Evolutionary conservation across 164 flowering plant genomes (phyloP).

Genomic region (Vitis labrusca): DNA sequence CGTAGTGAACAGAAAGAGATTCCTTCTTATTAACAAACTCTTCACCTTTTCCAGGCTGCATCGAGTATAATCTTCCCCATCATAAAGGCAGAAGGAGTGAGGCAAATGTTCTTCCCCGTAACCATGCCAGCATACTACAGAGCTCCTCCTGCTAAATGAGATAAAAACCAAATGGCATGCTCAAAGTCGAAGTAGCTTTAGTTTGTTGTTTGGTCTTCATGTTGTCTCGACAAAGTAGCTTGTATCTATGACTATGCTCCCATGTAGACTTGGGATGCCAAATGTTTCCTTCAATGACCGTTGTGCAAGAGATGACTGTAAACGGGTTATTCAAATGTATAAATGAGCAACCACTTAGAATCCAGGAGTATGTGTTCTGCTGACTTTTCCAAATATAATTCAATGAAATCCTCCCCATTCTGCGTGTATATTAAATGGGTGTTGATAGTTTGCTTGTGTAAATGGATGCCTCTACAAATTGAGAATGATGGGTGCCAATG

Average conservation of each 20-base stretch:
- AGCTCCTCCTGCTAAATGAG: conserved; percentile 41
- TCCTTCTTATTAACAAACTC: too few species aligned
- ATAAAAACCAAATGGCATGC: background rate
- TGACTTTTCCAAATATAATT: too few species aligned
- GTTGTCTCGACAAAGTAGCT: background rate
- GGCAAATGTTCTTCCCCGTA: conserved; percentile 83
- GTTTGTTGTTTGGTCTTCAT: background rate
- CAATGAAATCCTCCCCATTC: too few species aligned
- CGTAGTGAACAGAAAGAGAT: too few species aligned
- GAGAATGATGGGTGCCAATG: background rate
- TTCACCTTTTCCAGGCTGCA: conserved; percentile 20
- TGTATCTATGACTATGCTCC: background rate
- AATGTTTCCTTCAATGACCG: background rate
- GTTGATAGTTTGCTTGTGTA: background rate
- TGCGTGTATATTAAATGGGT: too few species aligned
- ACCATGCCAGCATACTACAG: conserved; percentile 64
- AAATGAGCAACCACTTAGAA: background rate
- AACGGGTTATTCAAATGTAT: background rate
- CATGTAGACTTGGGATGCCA: too few species aligned
- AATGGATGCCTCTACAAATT: background rate
- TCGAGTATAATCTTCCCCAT: conserved; percentile 75
- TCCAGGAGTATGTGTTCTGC: background rate
- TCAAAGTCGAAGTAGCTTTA: background rate
- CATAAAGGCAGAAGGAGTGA: conserved; percentile 75
- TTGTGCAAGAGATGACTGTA: background rate